Percentiles rank a stretch among this genome's conserved stretches.
phyloP scores from a whole-genome alignment of 179 eudicot genomes.

The Dionaea muscipula region DNA sequence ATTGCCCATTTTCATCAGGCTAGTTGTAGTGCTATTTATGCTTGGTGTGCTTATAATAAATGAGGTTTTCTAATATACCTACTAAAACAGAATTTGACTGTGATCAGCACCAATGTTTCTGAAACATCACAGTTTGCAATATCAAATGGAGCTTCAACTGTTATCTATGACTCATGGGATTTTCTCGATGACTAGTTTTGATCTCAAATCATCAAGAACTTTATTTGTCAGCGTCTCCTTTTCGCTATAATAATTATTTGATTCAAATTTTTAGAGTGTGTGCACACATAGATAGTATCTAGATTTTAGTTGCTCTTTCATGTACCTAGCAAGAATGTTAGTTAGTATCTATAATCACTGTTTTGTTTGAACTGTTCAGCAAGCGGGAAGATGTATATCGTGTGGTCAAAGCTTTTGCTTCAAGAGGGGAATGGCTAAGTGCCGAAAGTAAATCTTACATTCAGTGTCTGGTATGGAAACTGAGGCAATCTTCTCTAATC shows the following conservation, averaged over 20 bases:
- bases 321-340: not conserved
- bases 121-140: too few relatives aligned
- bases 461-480: constrained; percentile 55
- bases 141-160: too few relatives aligned
- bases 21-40: too few relatives aligned
- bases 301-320: too few relatives aligned
- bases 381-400: constrained; percentile 82
- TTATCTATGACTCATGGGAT: too few relatives aligned
- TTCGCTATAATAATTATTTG: not conserved
- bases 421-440: constrained; percentile 57
- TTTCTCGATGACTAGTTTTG: too few relatives aligned
- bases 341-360: constrained; percentile 6
- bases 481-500: not conserved
- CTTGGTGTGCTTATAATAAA: too few relatives aligned
- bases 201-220: not conserved
- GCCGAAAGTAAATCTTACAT: constrained; percentile 53
- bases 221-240: not conserved
- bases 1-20: too few relatives aligned
- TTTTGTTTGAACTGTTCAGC: constrained; percentile 32
- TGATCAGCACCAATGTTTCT: too few relatives aligned
- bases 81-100: too few relatives aligned
- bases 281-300: too few relatives aligned
- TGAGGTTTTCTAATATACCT: too few relatives aligned
- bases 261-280: not conserved
- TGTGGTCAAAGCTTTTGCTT: constrained; percentile 67